Conservation (phyloP, 2,329 filamentous ascomycete species). For the Trichophyton benhamiae region DNA sequence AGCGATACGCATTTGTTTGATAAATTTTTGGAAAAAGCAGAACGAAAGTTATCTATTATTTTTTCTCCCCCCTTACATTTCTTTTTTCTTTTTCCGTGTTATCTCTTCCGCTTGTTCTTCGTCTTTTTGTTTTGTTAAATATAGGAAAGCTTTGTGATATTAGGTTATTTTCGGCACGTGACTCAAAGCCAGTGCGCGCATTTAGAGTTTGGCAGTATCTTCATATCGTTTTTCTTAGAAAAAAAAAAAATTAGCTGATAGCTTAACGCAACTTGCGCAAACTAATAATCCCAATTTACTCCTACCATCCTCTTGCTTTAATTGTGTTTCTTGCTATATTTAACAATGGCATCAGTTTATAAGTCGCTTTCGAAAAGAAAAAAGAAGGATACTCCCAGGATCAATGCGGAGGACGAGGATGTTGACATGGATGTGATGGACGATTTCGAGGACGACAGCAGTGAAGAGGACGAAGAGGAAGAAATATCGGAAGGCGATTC, state of each 20-base stretch:
- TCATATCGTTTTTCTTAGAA: background rate
- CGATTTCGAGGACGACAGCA: conserved; percentile 18
- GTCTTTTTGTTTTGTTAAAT: background rate
- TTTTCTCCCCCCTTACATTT: background rate
- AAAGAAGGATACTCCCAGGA: background rate
- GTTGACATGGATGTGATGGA: conserved; percentile 12
- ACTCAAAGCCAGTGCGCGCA: background rate
- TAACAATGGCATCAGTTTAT: conserved; percentile 44
- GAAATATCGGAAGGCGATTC: conserved; percentile 22
- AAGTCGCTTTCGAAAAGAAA: conserved; percentile 38
- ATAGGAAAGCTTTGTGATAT: background rate
- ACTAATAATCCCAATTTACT: no score
- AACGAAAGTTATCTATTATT: background rate
- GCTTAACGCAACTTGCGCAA: background rate
- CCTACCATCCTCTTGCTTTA: no score
- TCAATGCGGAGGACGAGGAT: conserved; percentile 8
- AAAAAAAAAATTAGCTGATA: background rate
- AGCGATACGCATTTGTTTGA: background rate
- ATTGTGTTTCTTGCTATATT: background rate
- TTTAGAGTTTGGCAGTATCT: background rate
- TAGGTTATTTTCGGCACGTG: background rate
- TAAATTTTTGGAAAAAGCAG: background rate
- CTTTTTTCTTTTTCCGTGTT: no score
- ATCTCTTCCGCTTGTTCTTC: background rate
- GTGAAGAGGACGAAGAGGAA: conserved; percentile 51